Evolutionary conservation across 2,329 filamentous ascomycete genomes (phyloP), one percentile per base, ranked within the genome.

Genomic region (Stagonosporopsis rhizophila): DNA sequence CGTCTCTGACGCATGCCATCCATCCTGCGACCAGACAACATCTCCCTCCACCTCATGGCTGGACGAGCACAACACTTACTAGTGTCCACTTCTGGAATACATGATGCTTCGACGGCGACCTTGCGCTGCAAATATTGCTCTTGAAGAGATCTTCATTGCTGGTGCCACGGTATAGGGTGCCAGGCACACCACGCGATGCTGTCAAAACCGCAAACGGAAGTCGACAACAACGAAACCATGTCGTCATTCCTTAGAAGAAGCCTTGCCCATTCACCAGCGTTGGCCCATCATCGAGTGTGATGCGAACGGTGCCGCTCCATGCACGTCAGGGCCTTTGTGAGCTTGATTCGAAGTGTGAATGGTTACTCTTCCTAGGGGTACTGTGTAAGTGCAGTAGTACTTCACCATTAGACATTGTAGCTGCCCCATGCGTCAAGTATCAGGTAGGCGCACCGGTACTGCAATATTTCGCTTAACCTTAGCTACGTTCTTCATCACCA

Each of bases 201-300:
- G 53, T 56, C 37, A 52, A 22, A 34, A 46, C 48, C 32, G 47
- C 53, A 56, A 56, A 48, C 47, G 53, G 53, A 47, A n/a, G 32
- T 38, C 38, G 4, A 44, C 22, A 17, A 52, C 38, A 48, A 28
- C 37, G 38, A 51, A 11, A 32, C 25, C 25, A 28, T 52, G 47
- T 47, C 53, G 47, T 56, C 47, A 56, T 56, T 8, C 19, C 30
- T 22, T 12, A 2, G 44, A 2, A 25, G 19, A 7, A 34, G 14
- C 38, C 27, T 50, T 55, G 40, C 47, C 14, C 34, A 12, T 44
- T 37, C 42, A 38, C 38, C 47, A 52, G 42, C 48, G 17, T 25
- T 15, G 32, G 23, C 41, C 15, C 19, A 45, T 14, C 39, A 35
- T 23, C 44, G 15, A 32, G 12, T 6, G 3, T 14, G 30, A 27